Evolutionary conservation across 352 stramenopile genomes (phyloP), one percentile per base, ranked within the genome.

Genomic region (Phytophthora nicotianae): DNA sequence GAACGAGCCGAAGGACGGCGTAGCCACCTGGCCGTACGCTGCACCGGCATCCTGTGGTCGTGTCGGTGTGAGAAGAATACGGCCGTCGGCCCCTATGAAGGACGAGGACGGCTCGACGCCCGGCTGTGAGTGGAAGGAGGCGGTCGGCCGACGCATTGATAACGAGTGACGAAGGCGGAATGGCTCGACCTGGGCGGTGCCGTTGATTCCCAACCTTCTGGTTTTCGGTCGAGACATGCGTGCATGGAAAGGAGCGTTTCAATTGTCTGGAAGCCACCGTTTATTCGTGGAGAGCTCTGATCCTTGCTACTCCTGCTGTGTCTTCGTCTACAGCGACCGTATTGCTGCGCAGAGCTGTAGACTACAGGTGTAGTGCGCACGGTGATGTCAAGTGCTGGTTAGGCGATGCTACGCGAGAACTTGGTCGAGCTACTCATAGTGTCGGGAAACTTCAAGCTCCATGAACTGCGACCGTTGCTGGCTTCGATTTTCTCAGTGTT

Each of bases 61-160:
- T 13, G 58, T 65, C 13, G 75, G 75, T 41, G 75, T 81, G 11
- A 80, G 65, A 24, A 78, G 21, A 43, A 81, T 77, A 47, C 59
- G 72, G 23, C 70, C 73, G 58, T 84, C 72, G 11, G 67, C 54
- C 17, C 65, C 60, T 4, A 67, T 37, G 64, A 79, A 69, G 37
- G 60, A 65, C 20, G 46, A 60, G 14, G 46, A 47, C 35, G 50
- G 33, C 26, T 21, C 16, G 5, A 38, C 14, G 41, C 40, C 51
- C 7, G 16, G 32, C 21, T 42, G 40, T 19, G 51, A 58, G 26
- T 52, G 45, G 50, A 51, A 55, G 11, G 63, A 56, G 38, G 58
- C 51, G 35, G 29, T 54, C 6, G 64, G 52, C 47, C 52, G 41
- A 26, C 58, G 64, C 65, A 73, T 73, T 43, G 35, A 50, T 40